Evolutionary conservation across 768 basidiomycete genomes (phyloP).

Genomic region (Dendrothele bispora): DNA sequence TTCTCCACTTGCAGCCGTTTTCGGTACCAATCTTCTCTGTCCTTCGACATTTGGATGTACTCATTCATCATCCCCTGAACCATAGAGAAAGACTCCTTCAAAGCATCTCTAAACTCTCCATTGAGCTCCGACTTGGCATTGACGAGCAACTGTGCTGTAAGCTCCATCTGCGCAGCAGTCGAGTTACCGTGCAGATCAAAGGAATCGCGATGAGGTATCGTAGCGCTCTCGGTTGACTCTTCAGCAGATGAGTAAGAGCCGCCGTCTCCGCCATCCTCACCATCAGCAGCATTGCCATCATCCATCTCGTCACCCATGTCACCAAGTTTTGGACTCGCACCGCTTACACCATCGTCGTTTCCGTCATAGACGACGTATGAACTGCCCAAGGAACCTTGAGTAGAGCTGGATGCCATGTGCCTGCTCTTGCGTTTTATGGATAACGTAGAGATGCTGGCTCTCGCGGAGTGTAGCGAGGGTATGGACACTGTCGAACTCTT

Average conservation of each 20-base stretch:
- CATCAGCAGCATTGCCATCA: slow-evolving; percentile 7
- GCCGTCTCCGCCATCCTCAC: slow-evolving; percentile 26
- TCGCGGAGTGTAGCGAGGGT: background rate
- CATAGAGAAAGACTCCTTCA: slow-evolving; percentile 58
- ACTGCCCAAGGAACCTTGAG: background rate
- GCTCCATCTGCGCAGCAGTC: slow-evolving; percentile 73
- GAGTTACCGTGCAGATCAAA: slow-evolving; percentile 74
- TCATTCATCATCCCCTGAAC: slow-evolving; percentile 63
- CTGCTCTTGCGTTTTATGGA: slow-evolving; percentile 2
- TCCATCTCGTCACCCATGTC: slow-evolving; percentile 20
- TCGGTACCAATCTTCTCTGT: slow-evolving; percentile 83
- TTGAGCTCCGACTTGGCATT: slow-evolving; percentile 30
- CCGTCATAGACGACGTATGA: too few relatives aligned
- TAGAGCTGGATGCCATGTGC: background rate
- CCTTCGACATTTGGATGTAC: slow-evolving; percentile 66
- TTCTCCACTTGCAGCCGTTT: slow-evolving; percentile 64
- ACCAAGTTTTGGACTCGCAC: too few relatives aligned
- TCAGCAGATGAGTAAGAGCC: too few relatives aligned
- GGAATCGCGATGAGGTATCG: slow-evolving; percentile 57
- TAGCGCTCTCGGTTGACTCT: too few relatives aligned
- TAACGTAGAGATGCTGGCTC: background rate
- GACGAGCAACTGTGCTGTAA: slow-evolving; percentile 64
- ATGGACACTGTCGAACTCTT: background rate
- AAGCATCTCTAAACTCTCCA: slow-evolving; percentile 42
- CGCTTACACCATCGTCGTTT: too few relatives aligned